These are phyloP conservation scores for Cenchrus purpureus DNA, from an alignment of 176 grass and related monocot species.

Conservation along the genomic window DNA sequence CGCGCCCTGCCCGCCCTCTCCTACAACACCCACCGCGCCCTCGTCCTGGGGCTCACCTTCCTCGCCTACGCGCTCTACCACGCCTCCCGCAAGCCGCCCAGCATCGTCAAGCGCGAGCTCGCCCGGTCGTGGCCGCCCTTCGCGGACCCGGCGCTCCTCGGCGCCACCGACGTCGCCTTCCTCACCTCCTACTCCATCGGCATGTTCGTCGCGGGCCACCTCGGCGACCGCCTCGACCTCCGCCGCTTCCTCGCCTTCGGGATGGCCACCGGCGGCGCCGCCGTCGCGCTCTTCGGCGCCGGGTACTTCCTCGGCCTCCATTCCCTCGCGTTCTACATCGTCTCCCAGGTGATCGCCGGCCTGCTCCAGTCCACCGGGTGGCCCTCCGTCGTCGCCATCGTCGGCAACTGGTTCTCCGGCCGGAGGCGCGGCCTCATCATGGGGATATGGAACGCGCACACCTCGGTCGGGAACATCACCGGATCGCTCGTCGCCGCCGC, in stretches of 20 bases:
- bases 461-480: constrained; percentile 66
- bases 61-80: constrained; percentile 74
- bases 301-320: constrained; percentile 57
- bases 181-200: constrained; percentile 73
- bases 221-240: constrained; percentile 73
- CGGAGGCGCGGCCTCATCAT: constrained; percentile 63
- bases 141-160: constrained; percentile 58
- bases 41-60: constrained; percentile 74
- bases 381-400: constrained; percentile 72
- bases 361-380: constrained; percentile 66
- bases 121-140: constrained; percentile 46
- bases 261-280: constrained; percentile 55
- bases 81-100: constrained; percentile 70
- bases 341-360: constrained; percentile 54
- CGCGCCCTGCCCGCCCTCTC: constrained; percentile 37
- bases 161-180: constrained; percentile 71
- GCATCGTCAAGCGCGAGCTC: constrained; percentile 76
- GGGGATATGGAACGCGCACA: constrained; percentile 80
- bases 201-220: constrained; percentile 67
- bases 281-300: constrained; percentile 57
- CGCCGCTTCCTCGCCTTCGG: constrained; percentile 67
- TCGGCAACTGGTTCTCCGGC: constrained; percentile 74
- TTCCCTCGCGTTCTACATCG: constrained; percentile 59
- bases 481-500: constrained; percentile 62
- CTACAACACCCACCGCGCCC: constrained; percentile 58